Percentiles rank a stretch among this genome's conserved stretches.
phyloP scores from a whole-genome alignment of 1,284 basidiomycete genomes.

The Sanguinoderma infundibulare region DNA sequence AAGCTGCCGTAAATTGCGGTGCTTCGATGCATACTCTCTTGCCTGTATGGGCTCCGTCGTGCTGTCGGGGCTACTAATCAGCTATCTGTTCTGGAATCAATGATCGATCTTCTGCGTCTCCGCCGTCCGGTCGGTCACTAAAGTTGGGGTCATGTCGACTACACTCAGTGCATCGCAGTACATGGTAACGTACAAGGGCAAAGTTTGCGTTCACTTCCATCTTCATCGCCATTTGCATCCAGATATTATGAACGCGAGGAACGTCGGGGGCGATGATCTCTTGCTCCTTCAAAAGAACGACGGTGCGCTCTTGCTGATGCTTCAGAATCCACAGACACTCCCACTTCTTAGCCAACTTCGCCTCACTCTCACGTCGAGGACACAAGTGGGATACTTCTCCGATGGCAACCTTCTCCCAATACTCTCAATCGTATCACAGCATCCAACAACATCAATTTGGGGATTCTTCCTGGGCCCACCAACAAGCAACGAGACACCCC shows the following conservation, averaged over 20 bases:
- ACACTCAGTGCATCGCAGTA: not conserved
- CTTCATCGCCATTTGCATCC: not conserved
- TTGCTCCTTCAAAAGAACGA: not conserved
- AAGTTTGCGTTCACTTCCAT: too few relatives aligned
- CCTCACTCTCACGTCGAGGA: not conserved
- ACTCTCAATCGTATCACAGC: not conserved
- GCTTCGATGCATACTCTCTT: not conserved
- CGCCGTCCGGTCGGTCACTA: not conserved
- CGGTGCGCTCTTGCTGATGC: not conserved
- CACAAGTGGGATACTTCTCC: not conserved
- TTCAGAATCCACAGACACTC: not conserved
- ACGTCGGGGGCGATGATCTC: not conserved
- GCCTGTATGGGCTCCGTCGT: not conserved
- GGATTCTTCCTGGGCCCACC: too few relatives aligned
- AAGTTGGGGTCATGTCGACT: not conserved
- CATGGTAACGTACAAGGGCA: not conserved
- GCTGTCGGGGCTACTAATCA: not conserved
- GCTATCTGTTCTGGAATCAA: not conserved
- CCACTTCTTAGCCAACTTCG: not conserved
- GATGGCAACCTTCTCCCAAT: not conserved
- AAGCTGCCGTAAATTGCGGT: not conserved
- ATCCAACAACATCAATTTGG: too few relatives aligned
- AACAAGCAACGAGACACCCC: too few relatives aligned
- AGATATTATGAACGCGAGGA: not conserved
- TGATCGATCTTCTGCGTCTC: not conserved